Conservation (phyloP, 768 basidiomycete species). For the Naganishia onofrii region DNA sequence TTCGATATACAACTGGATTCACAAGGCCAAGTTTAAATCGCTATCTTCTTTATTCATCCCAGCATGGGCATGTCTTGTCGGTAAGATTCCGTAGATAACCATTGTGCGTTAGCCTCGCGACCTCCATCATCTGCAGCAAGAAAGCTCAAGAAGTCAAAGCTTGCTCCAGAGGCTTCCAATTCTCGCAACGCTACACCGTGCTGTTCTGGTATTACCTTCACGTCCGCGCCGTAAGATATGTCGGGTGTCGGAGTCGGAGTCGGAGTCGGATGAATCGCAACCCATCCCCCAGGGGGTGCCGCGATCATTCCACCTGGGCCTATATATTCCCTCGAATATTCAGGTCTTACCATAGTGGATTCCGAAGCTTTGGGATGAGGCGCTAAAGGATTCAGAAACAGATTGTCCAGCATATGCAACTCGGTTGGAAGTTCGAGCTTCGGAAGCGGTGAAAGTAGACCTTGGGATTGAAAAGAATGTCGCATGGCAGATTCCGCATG, state of each 20-base stretch:
- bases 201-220: too few species aligned
- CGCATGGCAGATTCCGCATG: constrained; percentile 29
- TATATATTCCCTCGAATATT: constrained; percentile 3
- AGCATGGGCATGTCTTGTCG: constrained; percentile 36
- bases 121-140: constrained; percentile 47
- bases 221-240: background rate
- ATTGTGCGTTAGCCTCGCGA: constrained; percentile 38
- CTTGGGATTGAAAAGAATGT: constrained; percentile 40
- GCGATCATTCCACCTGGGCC: too few species aligned
- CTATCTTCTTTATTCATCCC: constrained; percentile 11
- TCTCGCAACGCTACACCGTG: constrained; percentile 9
- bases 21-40: too few species aligned
- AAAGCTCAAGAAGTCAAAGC: constrained; percentile 46
- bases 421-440: constrained; percentile 48
- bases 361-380: constrained; percentile 50
- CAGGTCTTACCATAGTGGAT: constrained; percentile 39
- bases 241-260: background rate
- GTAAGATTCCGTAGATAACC: constrained; percentile 32
- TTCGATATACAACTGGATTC: too few species aligned
- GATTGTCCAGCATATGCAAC: constrained; percentile 50
- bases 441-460: constrained; percentile 46
- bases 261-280: background rate
- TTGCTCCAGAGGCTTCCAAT: constrained; percentile 21
- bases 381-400: constrained; percentile 52
- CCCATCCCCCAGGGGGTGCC: too few species aligned